phyloP scores from a whole-genome alignment of 2,329 filamentous ascomycete genomes.

The Colletotrichum aenigma region DNA sequence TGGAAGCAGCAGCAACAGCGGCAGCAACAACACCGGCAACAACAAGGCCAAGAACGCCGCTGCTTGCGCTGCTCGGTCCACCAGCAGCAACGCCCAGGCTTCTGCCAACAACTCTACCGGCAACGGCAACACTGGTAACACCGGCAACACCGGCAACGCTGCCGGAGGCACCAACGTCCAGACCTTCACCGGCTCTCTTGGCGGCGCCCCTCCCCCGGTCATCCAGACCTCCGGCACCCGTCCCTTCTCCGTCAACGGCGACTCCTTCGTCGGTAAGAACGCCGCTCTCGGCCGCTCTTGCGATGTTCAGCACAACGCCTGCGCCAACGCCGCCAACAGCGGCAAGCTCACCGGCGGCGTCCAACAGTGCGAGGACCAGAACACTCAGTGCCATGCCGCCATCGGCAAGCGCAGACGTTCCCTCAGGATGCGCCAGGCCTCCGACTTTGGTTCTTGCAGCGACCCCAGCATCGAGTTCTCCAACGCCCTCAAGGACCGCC shows the following conservation, averaged over 20 bases:
- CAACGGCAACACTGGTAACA: background rate
- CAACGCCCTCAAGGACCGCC: constrained; percentile 49
- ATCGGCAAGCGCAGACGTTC: constrained; percentile 24
- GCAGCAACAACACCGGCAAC: background rate
- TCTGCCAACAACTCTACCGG: background rate
- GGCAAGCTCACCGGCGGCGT: constrained; percentile 39
- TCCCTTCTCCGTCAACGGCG: constrained; percentile 57
- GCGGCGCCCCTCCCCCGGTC: constrained; percentile 47
- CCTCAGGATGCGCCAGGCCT: constrained; percentile 16
- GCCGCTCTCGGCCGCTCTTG: constrained; percentile 53
- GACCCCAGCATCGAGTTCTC: constrained; percentile 55
- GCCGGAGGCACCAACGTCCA: constrained; percentile 42
- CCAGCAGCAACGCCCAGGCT: background rate
- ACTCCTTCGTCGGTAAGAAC: constrained; percentile 54
- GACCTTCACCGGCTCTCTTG: constrained; percentile 47
- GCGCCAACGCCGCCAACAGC: constrained; percentile 51
- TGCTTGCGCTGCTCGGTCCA: background rate
- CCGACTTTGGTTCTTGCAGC: constrained; percentile 50
- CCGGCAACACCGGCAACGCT: constrained; percentile 12
- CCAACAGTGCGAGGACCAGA: constrained; percentile 47
- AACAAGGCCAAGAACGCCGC: background rate
- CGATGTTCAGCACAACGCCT: constrained; percentile 55
- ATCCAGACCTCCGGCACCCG: constrained; percentile 36
- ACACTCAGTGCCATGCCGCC: constrained; percentile 38
- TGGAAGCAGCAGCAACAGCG: background rate